Conservation (phyloP, 495 filamentous ascomycete genomes). For the Friedmanniomyces simplex region DNA sequence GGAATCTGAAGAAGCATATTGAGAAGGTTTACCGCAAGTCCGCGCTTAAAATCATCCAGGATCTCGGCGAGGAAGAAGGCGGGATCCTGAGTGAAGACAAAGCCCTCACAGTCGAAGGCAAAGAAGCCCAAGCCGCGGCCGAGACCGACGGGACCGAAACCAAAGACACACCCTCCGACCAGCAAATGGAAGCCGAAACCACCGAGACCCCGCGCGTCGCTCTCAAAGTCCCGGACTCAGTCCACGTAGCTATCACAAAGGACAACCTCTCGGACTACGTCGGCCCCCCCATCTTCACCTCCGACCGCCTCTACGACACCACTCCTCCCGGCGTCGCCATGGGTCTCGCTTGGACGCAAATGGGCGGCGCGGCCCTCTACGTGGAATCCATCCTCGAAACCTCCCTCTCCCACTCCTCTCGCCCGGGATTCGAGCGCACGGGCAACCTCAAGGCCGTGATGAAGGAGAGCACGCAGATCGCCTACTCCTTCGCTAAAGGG, state of each 20-base stretch:
- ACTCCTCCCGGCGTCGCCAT: conserved; percentile 97
- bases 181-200: conserved; percentile 55
- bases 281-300: conserved; percentile 88
- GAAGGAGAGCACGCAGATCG: conserved; percentile 91
- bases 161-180: conserved; percentile 40
- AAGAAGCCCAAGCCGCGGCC: conserved; percentile 64
- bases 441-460: conserved; percentile 94
- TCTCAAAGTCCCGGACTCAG: conserved; percentile 75
- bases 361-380: conserved; percentile 94
- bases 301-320: conserved; percentile 87
- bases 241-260: conserved; percentile 79
- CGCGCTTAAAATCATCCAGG: conserved; percentile 91
- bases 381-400: conserved; percentile 93
- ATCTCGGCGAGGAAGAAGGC: conserved; percentile 76
- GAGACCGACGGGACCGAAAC: conserved; percentile 50
- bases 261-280: conserved; percentile 96
- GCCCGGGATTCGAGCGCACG: conserved; percentile 74
- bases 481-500: conserved; percentile 92
- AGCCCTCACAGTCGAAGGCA: conserved; percentile 80
- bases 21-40: conserved; percentile 98
- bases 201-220: conserved; percentile 66
- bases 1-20: conserved; percentile 98
- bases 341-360: conserved; percentile 97
- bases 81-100: conserved; percentile 61
- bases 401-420: conserved; percentile 56